These are phyloP conservation scores for Cyclotella distinguenda DNA, from an alignment of 108 stramenopile species.

Conservation along the genomic window DNA sequence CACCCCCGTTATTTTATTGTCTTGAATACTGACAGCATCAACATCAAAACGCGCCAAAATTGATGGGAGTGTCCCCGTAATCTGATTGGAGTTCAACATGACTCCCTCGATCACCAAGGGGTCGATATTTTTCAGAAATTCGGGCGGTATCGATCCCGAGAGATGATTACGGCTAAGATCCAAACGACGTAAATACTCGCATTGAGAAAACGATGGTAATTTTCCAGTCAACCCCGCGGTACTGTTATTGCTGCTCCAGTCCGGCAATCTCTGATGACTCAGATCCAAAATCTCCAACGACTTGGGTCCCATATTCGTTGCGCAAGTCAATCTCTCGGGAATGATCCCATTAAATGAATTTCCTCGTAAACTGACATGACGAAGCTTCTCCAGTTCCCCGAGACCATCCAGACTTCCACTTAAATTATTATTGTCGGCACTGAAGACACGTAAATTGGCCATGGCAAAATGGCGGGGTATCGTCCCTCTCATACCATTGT, in stretches of 20 bases:
- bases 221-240: constrained; percentile 20
- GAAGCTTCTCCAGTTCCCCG: constrained; percentile 2
- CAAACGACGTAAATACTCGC: constrained; percentile 24
- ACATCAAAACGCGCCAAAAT: constrained; percentile 7
- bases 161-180: constrained; percentile 21
- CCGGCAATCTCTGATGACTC: background rate
- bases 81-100: constrained; percentile 12
- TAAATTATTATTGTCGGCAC: constrained; percentile 10
- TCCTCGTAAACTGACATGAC: constrained; percentile 18
- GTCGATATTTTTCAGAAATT: constrained; percentile 13
- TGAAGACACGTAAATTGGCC: constrained; percentile 16
- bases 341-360: constrained; percentile 15
- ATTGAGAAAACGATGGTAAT: constrained; percentile 29
- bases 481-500: constrained; percentile 9
- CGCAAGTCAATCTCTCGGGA: constrained; percentile 12
- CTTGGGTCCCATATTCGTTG: constrained; percentile 3
- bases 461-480: background rate
- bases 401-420: constrained; percentile 1
- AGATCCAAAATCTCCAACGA: constrained; percentile 18
- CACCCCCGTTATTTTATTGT: constrained; percentile 12
- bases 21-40: constrained; percentile 9
- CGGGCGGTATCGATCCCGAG: background rate
- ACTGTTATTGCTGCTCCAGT: constrained; percentile 1
- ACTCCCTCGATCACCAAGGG: constrained; percentile 16
- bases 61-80: constrained; percentile 9